These are phyloP conservation scores for Amanita polypyramis DNA, from an alignment of 768 basidiomycete species.

Conservation along the genomic window DNA sequence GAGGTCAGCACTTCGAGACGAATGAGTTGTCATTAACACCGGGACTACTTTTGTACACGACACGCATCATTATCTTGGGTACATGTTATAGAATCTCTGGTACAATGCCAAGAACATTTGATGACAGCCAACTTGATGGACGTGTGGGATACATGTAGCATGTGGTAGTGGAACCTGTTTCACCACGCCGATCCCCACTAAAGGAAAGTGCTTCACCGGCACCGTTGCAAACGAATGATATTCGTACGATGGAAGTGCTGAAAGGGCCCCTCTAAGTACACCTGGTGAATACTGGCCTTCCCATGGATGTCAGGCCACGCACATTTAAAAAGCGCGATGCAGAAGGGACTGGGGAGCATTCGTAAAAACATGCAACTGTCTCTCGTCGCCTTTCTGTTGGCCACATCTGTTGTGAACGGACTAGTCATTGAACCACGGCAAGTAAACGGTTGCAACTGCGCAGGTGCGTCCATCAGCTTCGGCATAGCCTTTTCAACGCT, in stretches of 20 bases:
- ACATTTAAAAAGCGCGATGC: no score
- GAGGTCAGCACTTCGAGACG: constrained; percentile 4
- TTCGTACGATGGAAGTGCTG: neutral
- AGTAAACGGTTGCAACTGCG: constrained; percentile 15
- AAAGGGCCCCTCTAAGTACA: neutral
- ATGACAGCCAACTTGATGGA: no score
- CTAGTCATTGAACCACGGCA: constrained; percentile 12
- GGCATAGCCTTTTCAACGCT: neutral
- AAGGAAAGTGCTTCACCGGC: no score
- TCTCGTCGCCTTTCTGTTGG: constrained; percentile 6
- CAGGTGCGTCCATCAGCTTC: constrained; percentile 9
- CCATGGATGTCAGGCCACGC: no score
- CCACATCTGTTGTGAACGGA: constrained; percentile 8
- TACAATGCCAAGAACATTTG: no score
- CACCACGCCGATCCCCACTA: no score
- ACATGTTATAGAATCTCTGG: no score
- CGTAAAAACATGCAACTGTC: constrained; percentile 1
- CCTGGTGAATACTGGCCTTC: no score
- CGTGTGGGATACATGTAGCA: no score
- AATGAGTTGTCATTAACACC: no score
- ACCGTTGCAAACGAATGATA: no score
- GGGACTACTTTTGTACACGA: neutral
- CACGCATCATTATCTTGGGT: neutral
- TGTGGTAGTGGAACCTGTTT: no score
- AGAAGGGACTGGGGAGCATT: neutral